Evolutionary conservation across 2,329 filamentous ascomycete genomes (phyloP).

Genomic region (Huntiella abstrusa): DNA sequence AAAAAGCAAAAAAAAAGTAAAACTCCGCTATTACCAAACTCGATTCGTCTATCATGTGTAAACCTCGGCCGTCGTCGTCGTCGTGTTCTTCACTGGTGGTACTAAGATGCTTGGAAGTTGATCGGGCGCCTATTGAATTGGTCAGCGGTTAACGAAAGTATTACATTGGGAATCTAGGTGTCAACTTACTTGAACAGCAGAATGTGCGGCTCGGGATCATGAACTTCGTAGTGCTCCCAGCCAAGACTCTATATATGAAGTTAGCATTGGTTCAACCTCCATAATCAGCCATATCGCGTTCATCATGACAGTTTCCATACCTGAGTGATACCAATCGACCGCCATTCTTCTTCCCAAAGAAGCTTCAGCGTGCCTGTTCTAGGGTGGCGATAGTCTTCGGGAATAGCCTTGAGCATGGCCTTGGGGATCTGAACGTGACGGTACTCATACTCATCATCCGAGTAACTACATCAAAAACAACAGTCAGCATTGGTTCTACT

Average conservation of each 20-base stretch:
- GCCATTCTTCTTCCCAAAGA: constrained; percentile 97
- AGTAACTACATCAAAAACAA: constrained; percentile 45
- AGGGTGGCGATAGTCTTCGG: constrained; percentile 81
- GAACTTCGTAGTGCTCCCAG: constrained; percentile 98
- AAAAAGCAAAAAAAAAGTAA: too few relatives aligned
- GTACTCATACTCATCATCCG: constrained; percentile 84
- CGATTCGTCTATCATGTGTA: too few relatives aligned
- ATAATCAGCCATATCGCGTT: neutral
- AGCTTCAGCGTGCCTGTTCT: constrained; percentile 85
- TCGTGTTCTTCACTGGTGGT: too few relatives aligned
- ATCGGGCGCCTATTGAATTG: constrained; percentile 46
- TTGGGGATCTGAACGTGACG: constrained; percentile 95
- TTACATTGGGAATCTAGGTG: neutral
- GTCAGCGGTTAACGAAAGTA: neutral
- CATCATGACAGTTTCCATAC: constrained; percentile 26
- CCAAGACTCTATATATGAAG: constrained; percentile 58
- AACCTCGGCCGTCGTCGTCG: too few relatives aligned
- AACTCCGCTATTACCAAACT: too few relatives aligned
- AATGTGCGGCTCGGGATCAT: constrained; percentile 96
- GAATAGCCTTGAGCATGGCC: constrained; percentile 93
- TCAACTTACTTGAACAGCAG: constrained; percentile 82
- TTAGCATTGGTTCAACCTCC: neutral
- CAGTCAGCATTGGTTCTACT: constrained; percentile 1
- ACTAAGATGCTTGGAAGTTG: constrained; percentile 35
- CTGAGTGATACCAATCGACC: constrained; percentile 91